Conservation (phyloP, 2,329 filamentous ascomycete species). For the Beauveria sp. region DNA sequence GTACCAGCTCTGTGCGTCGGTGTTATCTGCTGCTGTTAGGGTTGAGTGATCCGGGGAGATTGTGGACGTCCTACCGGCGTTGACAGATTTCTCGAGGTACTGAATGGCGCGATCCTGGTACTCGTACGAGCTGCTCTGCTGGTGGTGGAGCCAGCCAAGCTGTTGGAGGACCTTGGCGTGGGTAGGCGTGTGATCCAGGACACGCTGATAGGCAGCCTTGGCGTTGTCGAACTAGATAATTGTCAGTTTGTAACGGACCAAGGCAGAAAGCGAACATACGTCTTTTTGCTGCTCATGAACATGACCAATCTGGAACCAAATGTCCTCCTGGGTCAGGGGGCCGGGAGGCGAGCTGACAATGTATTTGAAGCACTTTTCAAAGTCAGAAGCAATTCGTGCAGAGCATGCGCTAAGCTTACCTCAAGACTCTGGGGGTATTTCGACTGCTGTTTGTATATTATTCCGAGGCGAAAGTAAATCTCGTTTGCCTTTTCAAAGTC, state of each 20-base stretch:
- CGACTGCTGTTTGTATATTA: conserved; percentile 98
- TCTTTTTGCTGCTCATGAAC: conserved; percentile 99
- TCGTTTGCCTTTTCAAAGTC: conserved; percentile 98
- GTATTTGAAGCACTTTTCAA: conserved; percentile 83
- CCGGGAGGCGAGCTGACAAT: conserved; percentile 90
- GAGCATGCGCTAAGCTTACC: conserved; percentile 41
- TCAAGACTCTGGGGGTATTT: conserved; percentile 90
- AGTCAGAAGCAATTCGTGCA: neutral
- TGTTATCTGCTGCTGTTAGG: conserved; percentile 60
- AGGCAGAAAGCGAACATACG: conserved; percentile 46
- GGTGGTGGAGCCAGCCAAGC: conserved; percentile 94
- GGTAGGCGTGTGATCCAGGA: conserved; percentile 88
- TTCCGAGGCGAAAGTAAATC: conserved; percentile 97
- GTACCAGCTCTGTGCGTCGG: conserved; percentile 97
- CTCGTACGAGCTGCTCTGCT: conserved; percentile 83
- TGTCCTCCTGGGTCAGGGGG: conserved; percentile 92
- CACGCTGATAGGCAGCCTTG: conserved; percentile 84
- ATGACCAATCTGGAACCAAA: conserved; percentile 99
- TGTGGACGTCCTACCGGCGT: conserved; percentile 57
- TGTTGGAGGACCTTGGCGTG: conserved; percentile 98
- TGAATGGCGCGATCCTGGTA: conserved; percentile 96
- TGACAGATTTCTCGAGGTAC: conserved; percentile 93
- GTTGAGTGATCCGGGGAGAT: neutral
- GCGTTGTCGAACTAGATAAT: conserved; percentile 75
- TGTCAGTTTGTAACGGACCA: conserved; percentile 26